These are phyloP conservation scores for Stentor coeruleus DNA, from an alignment of 73 alveolate genomes.

Conservation along the genomic window DNA sequence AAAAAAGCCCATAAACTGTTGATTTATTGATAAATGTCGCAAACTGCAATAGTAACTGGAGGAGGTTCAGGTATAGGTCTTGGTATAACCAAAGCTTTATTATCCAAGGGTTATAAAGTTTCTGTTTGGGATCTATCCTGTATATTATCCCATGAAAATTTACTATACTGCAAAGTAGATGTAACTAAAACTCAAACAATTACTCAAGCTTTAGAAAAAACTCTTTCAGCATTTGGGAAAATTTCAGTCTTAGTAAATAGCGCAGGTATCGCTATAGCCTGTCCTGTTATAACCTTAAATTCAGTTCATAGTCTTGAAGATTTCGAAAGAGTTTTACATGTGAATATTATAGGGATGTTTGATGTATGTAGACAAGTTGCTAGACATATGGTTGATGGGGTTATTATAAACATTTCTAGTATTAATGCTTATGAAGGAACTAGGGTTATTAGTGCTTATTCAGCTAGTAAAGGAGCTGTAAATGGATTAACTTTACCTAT, in stretches of 20 bases:
- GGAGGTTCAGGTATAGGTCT: conserved; percentile 83
- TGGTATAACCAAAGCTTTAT: conserved; percentile 55
- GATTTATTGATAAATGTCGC: too few relatives aligned
- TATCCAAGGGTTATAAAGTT: conserved; percentile 57
- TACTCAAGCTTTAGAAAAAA: conserved; percentile 52
- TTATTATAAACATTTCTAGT: conserved; percentile 73
- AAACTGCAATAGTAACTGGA: conserved; percentile 80
- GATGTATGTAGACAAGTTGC: conserved; percentile 75
- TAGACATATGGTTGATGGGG: conserved; percentile 75
- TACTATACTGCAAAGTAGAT: conserved; percentile 21
- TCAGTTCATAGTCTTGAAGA: conserved; percentile 42
- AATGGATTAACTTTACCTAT: conserved; percentile 87
- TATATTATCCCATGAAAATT: conserved; percentile 43
- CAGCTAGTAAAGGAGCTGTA: conserved; percentile 87
- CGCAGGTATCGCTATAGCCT: conserved; percentile 76
- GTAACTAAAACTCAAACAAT: too few relatives aligned
- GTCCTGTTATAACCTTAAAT: conserved; percentile 44
- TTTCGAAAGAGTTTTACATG: conserved; percentile 59
- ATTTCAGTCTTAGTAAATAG: conserved; percentile 65
- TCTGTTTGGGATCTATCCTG: conserved; percentile 70
- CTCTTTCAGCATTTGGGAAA: conserved; percentile 62
- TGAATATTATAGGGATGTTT: conserved; percentile 80
- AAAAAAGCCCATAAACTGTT: too few relatives aligned
- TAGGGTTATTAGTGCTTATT: conserved; percentile 78
- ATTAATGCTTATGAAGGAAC: conserved; percentile 89